These are phyloP conservation scores for Canavalia gladiata DNA, from an alignment of 306 rosid species.

Conservation along the genomic window DNA sequence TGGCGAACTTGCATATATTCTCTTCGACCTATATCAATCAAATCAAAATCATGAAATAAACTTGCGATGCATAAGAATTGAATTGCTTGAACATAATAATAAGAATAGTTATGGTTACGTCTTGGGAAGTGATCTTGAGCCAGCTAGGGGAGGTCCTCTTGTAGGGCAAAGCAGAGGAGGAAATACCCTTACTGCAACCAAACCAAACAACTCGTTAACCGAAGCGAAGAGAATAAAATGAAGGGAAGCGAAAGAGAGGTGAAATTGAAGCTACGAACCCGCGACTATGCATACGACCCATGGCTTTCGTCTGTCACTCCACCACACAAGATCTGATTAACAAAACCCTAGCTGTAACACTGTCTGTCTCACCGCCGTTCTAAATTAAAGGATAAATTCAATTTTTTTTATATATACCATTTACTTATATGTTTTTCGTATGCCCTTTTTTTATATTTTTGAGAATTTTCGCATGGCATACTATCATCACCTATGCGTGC, in stretches of 20 bases:
- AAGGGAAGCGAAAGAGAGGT: background rate
- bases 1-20: slow-evolving; percentile 87
- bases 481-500: too few relatives aligned
- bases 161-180: slow-evolving; percentile 90
- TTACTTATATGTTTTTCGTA: too few relatives aligned
- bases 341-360: too few relatives aligned
- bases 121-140: slow-evolving; percentile 84
- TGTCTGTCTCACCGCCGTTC: too few relatives aligned
- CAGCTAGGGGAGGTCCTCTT: slow-evolving; percentile 90
- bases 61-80: background rate
- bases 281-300: slow-evolving; percentile 94
- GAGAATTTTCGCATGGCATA: too few relatives aligned
- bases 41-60: background rate
- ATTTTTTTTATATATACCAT: too few relatives aligned
- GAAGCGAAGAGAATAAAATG: background rate
- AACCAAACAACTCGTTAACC: too few relatives aligned
- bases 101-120: slow-evolving; percentile 51
- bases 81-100: background rate
- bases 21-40: slow-evolving; percentile 70
- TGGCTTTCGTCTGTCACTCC: slow-evolving; percentile 31
- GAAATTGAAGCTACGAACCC: slow-evolving; percentile 61
- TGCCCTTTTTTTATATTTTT: too few relatives aligned
- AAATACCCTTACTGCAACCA: slow-evolving; percentile 83
- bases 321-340: too few relatives aligned
- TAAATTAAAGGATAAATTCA: too few relatives aligned